These are phyloP conservation scores for Lactarius sp. DNA, from an alignment of 768 basidiomycete genomes.

Conservation along the genomic window DNA sequence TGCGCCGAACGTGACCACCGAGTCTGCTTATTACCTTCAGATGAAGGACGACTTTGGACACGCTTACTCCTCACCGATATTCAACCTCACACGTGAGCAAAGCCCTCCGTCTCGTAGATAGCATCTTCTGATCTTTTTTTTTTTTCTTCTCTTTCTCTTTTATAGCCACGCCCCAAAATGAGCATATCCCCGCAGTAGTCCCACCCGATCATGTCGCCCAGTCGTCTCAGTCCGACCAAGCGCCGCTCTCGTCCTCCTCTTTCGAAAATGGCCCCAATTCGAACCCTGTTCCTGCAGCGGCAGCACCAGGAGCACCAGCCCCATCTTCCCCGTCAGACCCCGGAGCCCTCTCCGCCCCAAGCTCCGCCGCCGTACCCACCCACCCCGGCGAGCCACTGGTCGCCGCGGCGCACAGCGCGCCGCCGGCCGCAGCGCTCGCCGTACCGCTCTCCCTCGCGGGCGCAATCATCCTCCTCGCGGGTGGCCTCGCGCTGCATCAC, in stretches of 20 bases:
- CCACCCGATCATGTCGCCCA: constrained; percentile 2
- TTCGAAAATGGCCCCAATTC: neutral
- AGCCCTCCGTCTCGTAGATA: neutral
- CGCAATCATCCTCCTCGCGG: constrained; percentile 30
- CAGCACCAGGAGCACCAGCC: neutral
- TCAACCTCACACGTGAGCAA: constrained; percentile 31
- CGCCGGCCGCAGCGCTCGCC: constrained; percentile 33
- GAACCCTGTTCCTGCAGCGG: neutral
- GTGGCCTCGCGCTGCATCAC: constrained; percentile 28
- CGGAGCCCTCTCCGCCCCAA: constrained; percentile 2
- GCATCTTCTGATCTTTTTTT: neutral
- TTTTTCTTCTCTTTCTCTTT: neutral
- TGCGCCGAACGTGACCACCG: constrained; percentile 29
- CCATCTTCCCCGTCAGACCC: neutral
- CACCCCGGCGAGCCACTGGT: constrained; percentile 22
- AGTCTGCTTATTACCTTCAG: constrained; percentile 29
- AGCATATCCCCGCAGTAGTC: neutral
- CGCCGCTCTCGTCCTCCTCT: constrained; percentile 6
- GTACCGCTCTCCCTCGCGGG: constrained; percentile 34
- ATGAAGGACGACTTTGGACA: constrained; percentile 33
- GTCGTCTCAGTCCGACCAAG: constrained; percentile 8
- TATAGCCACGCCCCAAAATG: constrained; percentile 8
- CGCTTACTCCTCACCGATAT: constrained; percentile 30
- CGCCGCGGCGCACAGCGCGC: constrained; percentile 26
- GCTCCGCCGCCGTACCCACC: constrained; percentile 5